These are phyloP conservation scores for Peltaster fructicola DNA, from an alignment of 2,329 filamentous ascomycete species.

Conservation along the genomic window DNA sequence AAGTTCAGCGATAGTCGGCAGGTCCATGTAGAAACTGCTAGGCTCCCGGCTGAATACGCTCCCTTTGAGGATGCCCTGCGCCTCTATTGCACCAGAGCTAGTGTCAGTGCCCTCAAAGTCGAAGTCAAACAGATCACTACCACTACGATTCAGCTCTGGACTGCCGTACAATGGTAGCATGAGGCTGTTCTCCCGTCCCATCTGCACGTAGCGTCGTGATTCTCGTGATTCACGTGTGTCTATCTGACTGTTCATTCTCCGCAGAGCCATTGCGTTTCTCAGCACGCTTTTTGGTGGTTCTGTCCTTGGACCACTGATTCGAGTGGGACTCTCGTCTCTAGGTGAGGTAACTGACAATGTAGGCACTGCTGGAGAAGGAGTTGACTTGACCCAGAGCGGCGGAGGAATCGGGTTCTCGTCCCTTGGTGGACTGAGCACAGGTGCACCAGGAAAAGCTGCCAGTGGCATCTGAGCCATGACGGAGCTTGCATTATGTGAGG, in stretches of 20 bases:
- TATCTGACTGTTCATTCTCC: slow-evolving; percentile 27
- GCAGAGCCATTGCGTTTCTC: slow-evolving; percentile 22
- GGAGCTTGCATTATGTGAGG: slow-evolving; percentile 16
- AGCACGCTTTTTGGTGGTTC: slow-evolving; percentile 21
- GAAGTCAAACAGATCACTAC: slow-evolving; percentile 12
- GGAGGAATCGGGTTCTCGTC: slow-evolving; percentile 3
- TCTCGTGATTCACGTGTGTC: slow-evolving; percentile 10
- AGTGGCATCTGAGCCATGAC: slow-evolving; percentile 13
- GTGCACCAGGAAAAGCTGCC: slow-evolving; percentile 9
- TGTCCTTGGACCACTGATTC: slow-evolving; percentile 20
- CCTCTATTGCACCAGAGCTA: slow-evolving; percentile 3
- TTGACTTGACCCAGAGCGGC: too few species aligned
- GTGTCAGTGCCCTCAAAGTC: slow-evolving; percentile 7
- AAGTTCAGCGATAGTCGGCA: too few species aligned
- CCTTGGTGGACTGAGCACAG: slow-evolving; percentile 11
- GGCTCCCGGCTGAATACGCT: too few species aligned
- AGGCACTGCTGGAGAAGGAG: slow-evolving; percentile 4
- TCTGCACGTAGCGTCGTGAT: slow-evolving; percentile 21
- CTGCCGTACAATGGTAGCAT: slow-evolving; percentile 14
- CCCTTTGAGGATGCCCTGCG: too few species aligned
- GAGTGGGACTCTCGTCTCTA: too few species aligned
- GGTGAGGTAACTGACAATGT: too few species aligned
- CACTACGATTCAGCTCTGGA: slow-evolving; percentile 5
- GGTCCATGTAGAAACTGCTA: too few species aligned
- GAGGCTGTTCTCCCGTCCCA: slow-evolving; percentile 23